Evolutionary conservation across 2,329 filamentous ascomycete species (phyloP), one percentile per base, ranked within the genome.

Genomic region (Monilinia fructigena): DNA sequence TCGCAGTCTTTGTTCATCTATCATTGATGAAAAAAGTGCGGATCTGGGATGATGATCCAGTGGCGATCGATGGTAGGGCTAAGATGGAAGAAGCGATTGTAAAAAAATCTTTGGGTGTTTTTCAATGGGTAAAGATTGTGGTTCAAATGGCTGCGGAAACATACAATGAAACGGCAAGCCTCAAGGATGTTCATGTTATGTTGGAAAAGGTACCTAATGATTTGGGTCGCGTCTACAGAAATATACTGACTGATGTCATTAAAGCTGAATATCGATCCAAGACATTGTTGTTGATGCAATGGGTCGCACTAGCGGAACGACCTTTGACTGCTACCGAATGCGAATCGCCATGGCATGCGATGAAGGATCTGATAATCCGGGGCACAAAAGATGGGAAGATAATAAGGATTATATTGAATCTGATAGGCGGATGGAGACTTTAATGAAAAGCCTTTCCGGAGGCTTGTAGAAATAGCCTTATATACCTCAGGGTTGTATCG

Each of bases 61-160:
- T 35, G 11, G 16, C 50, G 2, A 64, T 2, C 6, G 20, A 40
- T 0, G 58, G 38, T 0, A 52, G 26, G 60, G 38, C 10, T 5
- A 26, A 55, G 0, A 68, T 77, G 52, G 31, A 69, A n/a, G 35
- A 67, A 4, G 23, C 69, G 0, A 77, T 80, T 48, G 71, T 67
- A 1, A 6, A 63, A 7, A 70, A 71, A 14, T 75, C 78, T 1
- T 16, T 61, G 0, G 77, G 78, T 1, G 66, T 79, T 8, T 80
- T 80, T 63, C 68, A 78, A 52, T 80, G 78, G 79, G 77, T 77
- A 0, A 61, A 42, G n/a, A 71, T 80, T 16, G 75, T 77, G 0
- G 40, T 72, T 63, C 38, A 28, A 12, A 31, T 68, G 31, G 54
- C 38, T n/a, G 42, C 63, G 2, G 18, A 68, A n/a, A 58, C 28